A percentile compares a stretch with the other conserved stretches of the same genome.
phyloP scores from a whole-genome alignment of 1,284 basidiomycete species.

The Takashimella tepidaria region DNA sequence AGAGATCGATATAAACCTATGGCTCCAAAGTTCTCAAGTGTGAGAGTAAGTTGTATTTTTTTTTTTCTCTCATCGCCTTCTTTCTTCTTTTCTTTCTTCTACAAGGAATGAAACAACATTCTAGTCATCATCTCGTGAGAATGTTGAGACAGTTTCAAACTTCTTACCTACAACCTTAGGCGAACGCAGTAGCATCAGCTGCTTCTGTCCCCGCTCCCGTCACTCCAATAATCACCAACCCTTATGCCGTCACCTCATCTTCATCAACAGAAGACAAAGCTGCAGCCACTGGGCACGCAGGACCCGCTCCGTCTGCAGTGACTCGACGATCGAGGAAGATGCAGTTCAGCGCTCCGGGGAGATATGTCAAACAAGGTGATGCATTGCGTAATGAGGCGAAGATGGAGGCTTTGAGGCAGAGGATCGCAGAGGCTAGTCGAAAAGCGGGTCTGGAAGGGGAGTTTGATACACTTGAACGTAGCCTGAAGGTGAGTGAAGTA shows the following conservation, averaged over 20 bases:
- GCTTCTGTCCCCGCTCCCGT: conserved; percentile 35
- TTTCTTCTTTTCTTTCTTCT: conserved; percentile 2
- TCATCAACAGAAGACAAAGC: conserved; percentile 50
- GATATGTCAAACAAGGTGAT: conserved; percentile 78
- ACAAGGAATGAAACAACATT: no score
- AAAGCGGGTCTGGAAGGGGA: conserved; percentile 92
- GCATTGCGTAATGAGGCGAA: conserved; percentile 74
- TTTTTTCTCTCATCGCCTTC: no score
- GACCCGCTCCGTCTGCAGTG: conserved; percentile 61
- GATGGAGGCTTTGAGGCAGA: conserved; percentile 83
- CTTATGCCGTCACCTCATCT: conserved; percentile 57
- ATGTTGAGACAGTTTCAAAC: no score
- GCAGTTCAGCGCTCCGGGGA: conserved; percentile 84
- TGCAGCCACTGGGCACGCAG: conserved; percentile 57
- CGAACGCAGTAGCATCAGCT: conserved; percentile 51
- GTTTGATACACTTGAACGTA: conserved; percentile 82
- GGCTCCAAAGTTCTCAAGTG: conserved; percentile 93
- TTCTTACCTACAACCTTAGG: conserved; percentile 10
- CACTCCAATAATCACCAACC: conserved; percentile 55
- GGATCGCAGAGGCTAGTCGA: conserved; percentile 83
- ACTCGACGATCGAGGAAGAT: conserved; percentile 55
- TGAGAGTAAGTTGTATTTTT: conserved; percentile 66
- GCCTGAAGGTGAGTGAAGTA: conserved; percentile 60
- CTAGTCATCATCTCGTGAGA: no score
- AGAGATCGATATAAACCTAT: conserved; percentile 75